Conservation (phyloP, 345 rosid genomes). For the Tarenaya hassleriana region DNA sequence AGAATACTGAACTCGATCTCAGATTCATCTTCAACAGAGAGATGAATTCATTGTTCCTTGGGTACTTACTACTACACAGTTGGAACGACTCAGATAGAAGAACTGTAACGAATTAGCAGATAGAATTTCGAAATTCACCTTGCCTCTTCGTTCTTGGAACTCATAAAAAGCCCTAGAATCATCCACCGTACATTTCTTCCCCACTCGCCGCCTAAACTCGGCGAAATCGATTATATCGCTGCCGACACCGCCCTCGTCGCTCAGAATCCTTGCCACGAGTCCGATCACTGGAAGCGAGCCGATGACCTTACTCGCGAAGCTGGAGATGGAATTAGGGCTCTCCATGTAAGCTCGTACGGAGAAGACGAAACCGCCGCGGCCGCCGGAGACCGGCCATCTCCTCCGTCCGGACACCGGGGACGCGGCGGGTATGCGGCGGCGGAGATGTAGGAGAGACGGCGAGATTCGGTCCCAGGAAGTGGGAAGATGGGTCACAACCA, state of each 20-base stretch:
- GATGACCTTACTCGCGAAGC: constrained; percentile 64
- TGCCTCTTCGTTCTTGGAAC: constrained; percentile 73
- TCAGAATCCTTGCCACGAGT: constrained; percentile 74
- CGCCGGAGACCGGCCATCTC: constrained; percentile 22
- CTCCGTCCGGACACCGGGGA: constrained; percentile 17
- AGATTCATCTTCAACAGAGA: too few relatives aligned
- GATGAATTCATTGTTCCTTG: background rate
- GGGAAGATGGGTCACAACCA: constrained; percentile 38
- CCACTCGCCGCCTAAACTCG: constrained; percentile 86
- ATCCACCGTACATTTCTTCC: constrained; percentile 57
- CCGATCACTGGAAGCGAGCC: constrained; percentile 90
- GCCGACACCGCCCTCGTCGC: constrained; percentile 93
- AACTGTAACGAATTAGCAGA: too few relatives aligned
- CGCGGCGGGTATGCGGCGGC: constrained; percentile 20
- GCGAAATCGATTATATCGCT: constrained; percentile 81
- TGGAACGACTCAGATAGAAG: too few relatives aligned
- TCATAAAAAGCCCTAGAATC: constrained; percentile 92
- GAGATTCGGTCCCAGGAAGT: constrained; percentile 46
- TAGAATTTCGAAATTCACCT: constrained; percentile 30
- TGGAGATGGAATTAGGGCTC: constrained; percentile 59
- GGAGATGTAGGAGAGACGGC: constrained; percentile 46
- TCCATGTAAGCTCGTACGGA: constrained; percentile 69
- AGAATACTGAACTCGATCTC: too few relatives aligned
- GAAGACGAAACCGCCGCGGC: constrained; percentile 25
- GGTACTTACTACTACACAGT: too few relatives aligned